Base-by-base conservation (phyloP, 2,329 filamentous ascomycete species). In the Arthroderma sp. region DNA sequence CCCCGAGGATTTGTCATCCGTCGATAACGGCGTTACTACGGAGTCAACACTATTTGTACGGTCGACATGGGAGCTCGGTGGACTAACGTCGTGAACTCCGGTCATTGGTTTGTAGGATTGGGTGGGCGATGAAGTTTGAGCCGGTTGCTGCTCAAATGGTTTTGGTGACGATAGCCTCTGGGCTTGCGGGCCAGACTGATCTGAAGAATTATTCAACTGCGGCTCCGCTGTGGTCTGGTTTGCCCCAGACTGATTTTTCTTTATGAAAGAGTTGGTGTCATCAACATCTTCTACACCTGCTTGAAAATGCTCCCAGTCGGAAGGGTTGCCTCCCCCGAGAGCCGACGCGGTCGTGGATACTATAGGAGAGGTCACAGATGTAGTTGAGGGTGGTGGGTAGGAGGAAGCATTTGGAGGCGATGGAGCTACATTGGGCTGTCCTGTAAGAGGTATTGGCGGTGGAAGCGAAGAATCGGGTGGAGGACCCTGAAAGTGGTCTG, bases 231-330 rank as follows among this genome's bases (percentile, higher is more conserved):
- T 22, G 15, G 15, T 22, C 15, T 22, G 15, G 15, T 22, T 22
- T 22, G 15, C 15, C 15, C 15, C 15, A 22, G 15, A 22, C 15
- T 22, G 15, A 22, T 1, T 22, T 22, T 22, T 22, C 15, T 22
- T 22, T 22, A 22, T 36, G 28, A 50, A 51, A 9, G 29, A 29
- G 22, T 27, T 43, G 4, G 48, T 53, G 38, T 68, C 65, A 43
- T 68, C 64, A 36, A 67, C 51, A 22, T 63, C 57, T 28, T 58
- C 62, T 5, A 57, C 55, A 5, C 53, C 53, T n/a, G 57, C 53
- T 4, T 55, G 55, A 45, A 68, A 59, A 51, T 69, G 62, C 48
- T 71, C 67, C 68, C 68, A 71, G 47, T 70, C 68, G 3, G 68
- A 71, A 4, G 67, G 68, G 1, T 61, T 60, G 3, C 66, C 65